These are phyloP conservation scores for Xylaria sp. DNA, from an alignment of 2,329 filamentous ascomycete species.

Conservation along the genomic window DNA sequence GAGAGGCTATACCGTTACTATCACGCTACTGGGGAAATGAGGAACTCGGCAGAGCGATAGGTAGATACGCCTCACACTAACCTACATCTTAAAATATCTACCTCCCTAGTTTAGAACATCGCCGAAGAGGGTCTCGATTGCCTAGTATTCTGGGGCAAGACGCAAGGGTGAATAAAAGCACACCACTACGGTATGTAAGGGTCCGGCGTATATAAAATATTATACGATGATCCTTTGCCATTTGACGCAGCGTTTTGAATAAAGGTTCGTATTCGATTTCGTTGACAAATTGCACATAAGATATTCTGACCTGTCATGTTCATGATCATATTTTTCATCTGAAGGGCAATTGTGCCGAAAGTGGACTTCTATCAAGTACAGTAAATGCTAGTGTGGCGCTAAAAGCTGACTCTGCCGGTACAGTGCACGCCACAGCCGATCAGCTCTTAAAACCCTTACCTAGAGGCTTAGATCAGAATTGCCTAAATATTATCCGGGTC, in stretches of 20 bases:
- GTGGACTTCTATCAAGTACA: neutral
- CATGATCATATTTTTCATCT: neutral
- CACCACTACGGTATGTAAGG: neutral
- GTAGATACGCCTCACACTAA: neutral
- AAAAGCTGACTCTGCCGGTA: constrained; percentile 17
- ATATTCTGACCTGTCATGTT: too few species aligned
- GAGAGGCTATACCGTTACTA: neutral
- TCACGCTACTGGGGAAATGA: neutral
- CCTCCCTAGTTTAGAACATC: neutral
- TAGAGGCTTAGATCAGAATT: neutral
- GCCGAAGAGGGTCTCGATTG: neutral
- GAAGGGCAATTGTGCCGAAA: neutral
- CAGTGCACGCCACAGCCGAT: neutral
- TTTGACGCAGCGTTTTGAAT: neutral
- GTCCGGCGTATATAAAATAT: neutral
- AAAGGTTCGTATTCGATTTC: neutral
- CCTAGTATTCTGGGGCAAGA: neutral
- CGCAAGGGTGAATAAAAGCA: neutral
- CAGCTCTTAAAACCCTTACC: neutral
- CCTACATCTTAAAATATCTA: neutral
- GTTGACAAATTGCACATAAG: too few species aligned
- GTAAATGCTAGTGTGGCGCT: constrained; percentile 11
- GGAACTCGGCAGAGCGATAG: neutral
- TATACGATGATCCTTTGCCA: neutral
- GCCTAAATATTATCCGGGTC: too few species aligned